Percentiles rank a stretch among this genome's conserved stretches.
Evolutionary conservation across 257 asterid species (phyloP).

Genomic region (Nicotiana obtusifolia): DNA sequence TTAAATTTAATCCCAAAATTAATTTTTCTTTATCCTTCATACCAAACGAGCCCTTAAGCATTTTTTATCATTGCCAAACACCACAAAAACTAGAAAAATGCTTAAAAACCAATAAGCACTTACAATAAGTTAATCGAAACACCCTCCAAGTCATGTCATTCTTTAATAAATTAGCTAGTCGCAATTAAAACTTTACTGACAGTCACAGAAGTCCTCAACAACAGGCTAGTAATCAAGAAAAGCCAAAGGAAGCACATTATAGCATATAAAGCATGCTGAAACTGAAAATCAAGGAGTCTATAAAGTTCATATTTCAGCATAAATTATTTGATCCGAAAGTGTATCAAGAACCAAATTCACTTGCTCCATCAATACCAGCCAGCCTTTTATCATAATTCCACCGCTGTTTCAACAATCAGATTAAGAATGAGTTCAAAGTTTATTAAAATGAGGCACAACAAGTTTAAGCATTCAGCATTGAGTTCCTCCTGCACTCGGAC

Average conservation of each 20-base stretch:
- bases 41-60: no score
- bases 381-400: not conserved
- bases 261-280: not conserved
- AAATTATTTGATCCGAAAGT: not conserved
- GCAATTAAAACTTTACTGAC: not conserved
- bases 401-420: not conserved
- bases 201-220: not conserved
- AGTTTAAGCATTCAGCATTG: constrained; percentile 11
- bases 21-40: no score
- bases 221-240: not conserved
- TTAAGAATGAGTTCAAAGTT: not conserved
- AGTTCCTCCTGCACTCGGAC: constrained; percentile 26
- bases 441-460: not conserved
- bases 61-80: no score
- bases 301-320: not conserved
- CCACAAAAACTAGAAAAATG: no score
- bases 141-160: not conserved
- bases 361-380: not conserved
- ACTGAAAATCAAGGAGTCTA: not conserved
- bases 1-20: no score
- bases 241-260: not conserved
- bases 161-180: not conserved
- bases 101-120: no score
- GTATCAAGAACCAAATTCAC: not conserved
- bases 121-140: no score